These are phyloP conservation scores for Trichosporon ovoides DNA, from an alignment of 1,284 basidiomycete species.

Conservation along the genomic window DNA sequence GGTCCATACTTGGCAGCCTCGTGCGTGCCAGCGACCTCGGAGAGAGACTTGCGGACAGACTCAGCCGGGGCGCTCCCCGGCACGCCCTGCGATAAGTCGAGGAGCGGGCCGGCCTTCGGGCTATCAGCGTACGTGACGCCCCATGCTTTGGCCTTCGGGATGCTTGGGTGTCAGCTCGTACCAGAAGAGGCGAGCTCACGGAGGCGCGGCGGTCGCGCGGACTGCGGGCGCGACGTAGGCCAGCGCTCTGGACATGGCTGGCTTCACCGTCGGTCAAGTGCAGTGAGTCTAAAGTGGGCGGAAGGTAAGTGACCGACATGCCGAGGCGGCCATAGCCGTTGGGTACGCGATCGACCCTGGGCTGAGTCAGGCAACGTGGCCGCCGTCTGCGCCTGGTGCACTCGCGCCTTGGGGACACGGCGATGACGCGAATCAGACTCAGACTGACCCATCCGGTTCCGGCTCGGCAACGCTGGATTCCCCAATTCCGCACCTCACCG, in stretches of 20 bases:
- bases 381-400: too few relatives aligned
- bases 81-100: constrained; percentile 69
- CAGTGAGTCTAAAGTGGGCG: neutral
- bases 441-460: neutral
- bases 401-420: too few relatives aligned
- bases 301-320: neutral
- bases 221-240: constrained; percentile 29
- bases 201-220: constrained; percentile 30
- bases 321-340: neutral
- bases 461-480: neutral
- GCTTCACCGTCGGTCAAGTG: neutral
- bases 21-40: constrained; percentile 52
- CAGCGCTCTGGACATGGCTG: constrained; percentile 15
- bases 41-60: constrained; percentile 56
- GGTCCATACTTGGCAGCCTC: constrained; percentile 59
- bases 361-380: neutral
- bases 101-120: constrained; percentile 60
- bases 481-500: neutral
- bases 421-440: too few relatives aligned
- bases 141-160: constrained; percentile 67
- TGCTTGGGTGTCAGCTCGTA: constrained; percentile 50
- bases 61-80: constrained; percentile 63
- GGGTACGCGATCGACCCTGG: neutral
- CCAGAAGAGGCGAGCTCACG: neutral
- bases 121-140: constrained; percentile 62